Evolutionary conservation across 1,284 basidiomycete genomes (phyloP).

Genomic region (Ustanciosporium gigantosporum): DNA sequence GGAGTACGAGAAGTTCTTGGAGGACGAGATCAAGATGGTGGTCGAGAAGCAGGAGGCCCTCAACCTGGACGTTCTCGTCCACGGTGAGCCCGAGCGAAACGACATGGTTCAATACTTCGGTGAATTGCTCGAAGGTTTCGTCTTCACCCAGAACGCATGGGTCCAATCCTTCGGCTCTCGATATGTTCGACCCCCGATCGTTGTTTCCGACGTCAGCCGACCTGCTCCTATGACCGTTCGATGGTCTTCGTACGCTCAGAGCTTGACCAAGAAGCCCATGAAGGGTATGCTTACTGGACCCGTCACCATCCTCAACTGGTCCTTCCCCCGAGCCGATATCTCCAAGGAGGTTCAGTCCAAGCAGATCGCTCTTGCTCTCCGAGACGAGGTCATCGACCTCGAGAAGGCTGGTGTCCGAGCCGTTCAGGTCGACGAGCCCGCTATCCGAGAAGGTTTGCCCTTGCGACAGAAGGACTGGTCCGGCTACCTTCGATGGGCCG

Average conservation of each 20-base stretch:
- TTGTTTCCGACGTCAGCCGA: slow-evolving; percentile 97
- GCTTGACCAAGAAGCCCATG: slow-evolving; percentile 89
- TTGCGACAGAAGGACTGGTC: slow-evolving; percentile 58
- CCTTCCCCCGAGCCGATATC: slow-evolving; percentile 99
- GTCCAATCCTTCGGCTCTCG: slow-evolving; percentile 89
- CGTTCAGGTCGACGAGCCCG: slow-evolving; percentile 99
- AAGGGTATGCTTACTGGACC: slow-evolving; percentile 94
- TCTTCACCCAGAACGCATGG: slow-evolving; percentile 98
- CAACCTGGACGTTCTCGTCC: slow-evolving; percentile 94
- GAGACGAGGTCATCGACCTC: slow-evolving; percentile 96
- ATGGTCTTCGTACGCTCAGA: slow-evolving; percentile 97
- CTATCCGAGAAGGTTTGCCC: slow-evolving; percentile 87
- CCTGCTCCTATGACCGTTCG: slow-evolving; percentile 91
- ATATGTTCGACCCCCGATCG: slow-evolving; percentile 97
- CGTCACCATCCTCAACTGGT: slow-evolving; percentile 92
- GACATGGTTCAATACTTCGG: slow-evolving; percentile 99
- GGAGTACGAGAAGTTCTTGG: slow-evolving; percentile 97
- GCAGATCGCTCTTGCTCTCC: slow-evolving; percentile 96
- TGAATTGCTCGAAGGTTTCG: slow-evolving; percentile 92
- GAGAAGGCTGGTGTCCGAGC: slow-evolving; percentile 96
- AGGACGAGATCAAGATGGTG: slow-evolving; percentile 93
- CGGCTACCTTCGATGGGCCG: slow-evolving; percentile 59
- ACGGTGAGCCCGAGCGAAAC: slow-evolving; percentile 98
- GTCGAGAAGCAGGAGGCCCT: slow-evolving; percentile 96
- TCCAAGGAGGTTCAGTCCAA: slow-evolving; percentile 95